phyloP scores from a whole-genome alignment of 2,329 filamentous ascomycete genomes.

The Ophiocordyceps sinensis region DNA sequence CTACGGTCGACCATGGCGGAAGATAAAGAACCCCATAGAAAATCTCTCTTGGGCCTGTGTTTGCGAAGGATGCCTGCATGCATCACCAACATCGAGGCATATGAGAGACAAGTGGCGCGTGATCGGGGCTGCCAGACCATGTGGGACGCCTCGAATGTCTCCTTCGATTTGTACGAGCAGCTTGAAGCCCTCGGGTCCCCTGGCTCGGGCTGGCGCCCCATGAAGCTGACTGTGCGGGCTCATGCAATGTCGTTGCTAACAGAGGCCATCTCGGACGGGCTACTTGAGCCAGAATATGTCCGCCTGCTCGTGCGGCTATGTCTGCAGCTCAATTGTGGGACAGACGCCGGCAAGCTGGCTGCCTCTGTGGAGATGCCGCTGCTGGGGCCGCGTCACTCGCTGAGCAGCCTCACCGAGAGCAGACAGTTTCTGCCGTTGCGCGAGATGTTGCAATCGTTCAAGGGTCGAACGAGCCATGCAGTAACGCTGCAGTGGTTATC shows the following conservation, averaged over 20 bases:
- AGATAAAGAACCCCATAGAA: constrained; percentile 9
- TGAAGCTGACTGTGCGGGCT: constrained; percentile 17
- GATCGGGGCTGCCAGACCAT: constrained; percentile 9
- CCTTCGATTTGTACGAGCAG: constrained; percentile 18
- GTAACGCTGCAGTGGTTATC: constrained; percentile 11
- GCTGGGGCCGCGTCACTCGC: constrained; percentile 5
- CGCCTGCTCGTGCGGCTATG: constrained; percentile 15
- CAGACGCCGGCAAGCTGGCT: constrained; percentile 14
- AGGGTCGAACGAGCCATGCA: constrained; percentile 2
- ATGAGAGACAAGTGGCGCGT: constrained; percentile 13
- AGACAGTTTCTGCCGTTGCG: constrained; percentile 9
- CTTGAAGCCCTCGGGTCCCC: constrained; percentile 16
- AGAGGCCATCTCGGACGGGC: constrained; percentile 14
- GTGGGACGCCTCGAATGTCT: constrained; percentile 13
- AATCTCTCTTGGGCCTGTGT: constrained; percentile 22
- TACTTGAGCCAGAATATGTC: constrained; percentile 14
- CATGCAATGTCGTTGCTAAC: constrained; percentile 16
- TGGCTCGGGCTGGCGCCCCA: constrained; percentile 17
- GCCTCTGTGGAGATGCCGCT: constrained; percentile 6
- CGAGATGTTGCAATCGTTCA: constrained; percentile 6
- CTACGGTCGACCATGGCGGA: constrained; percentile 13
- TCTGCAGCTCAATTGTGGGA: constrained; percentile 9
- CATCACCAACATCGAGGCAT: constrained; percentile 17
- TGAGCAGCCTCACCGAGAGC: constrained; percentile 6
- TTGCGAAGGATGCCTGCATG: constrained; percentile 16